Base-by-base conservation (phyloP, 1,139 yeast species). In the Kluyveromyces marxianus region DNA sequence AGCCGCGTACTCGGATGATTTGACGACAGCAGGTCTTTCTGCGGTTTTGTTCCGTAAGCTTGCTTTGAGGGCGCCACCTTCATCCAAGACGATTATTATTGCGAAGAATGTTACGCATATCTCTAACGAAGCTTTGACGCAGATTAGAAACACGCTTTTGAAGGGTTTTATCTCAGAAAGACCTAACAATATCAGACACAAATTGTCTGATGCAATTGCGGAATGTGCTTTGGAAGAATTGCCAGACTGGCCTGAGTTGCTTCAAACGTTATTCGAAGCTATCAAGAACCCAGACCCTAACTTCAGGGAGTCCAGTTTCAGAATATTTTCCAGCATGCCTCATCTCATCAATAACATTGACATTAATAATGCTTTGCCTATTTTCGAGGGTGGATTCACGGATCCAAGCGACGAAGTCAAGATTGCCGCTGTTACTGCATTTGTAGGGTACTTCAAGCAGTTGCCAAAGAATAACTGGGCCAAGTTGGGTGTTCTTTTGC, bases 21-120 rank as follows among this genome's bases (percentile, higher is more conserved):
- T 55, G 30, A 60, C 66, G 1, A 52, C 58, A 4, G 59, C 68
- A 25, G 65, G 66, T 10, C 83, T 89, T 10, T 71, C 74, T 3
- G 95, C 97, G 2, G 96, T 92, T 31, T 69, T 92, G 52, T 87
- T 92, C 62, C 77, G 98, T 66, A 79, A 97, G 59, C 77, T 88
- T 51, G 89, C 96, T 14, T 77, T 85, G 48, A 83, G 85, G 58
- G 77, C 88, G 1, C 66, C 66, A 33, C 66, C 58, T 67, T 74
- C 62, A 55, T 70, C 58, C 50, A 64, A 67, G 58, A 68, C 76
- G 25, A 74, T 80, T 38, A 83, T 82, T 46, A 77, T 85, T 35
- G 86, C 88, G 48, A 78, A 95, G 62, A 83, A 90, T 41, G 76
- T 89, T 49, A 95, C 92, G 27, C 77, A 77, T 36, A 70, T 88